These are phyloP conservation scores for Termitomyces sp. DNA, from an alignment of 768 basidiomycete genomes.

Conservation along the genomic window DNA sequence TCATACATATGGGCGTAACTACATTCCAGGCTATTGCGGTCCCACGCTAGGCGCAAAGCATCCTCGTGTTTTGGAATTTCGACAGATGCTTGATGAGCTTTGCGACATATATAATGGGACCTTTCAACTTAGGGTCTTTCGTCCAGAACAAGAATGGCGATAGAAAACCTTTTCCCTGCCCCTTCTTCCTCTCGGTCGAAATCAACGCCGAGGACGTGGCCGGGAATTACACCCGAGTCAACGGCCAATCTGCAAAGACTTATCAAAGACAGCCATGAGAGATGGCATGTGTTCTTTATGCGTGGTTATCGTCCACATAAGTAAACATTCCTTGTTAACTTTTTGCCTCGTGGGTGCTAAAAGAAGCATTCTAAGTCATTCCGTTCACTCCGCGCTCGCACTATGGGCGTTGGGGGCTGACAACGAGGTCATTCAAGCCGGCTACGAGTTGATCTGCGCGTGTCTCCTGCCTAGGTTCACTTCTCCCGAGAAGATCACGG, in stretches of 20 bases:
- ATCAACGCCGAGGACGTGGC: slow-evolving; percentile 24
- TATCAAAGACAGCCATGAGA: slow-evolving; percentile 44
- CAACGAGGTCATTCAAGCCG: slow-evolving; percentile 24
- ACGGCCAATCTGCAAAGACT: slow-evolving; percentile 21
- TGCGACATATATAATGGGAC: neutral
- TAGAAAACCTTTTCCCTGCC: slow-evolving; percentile 23
- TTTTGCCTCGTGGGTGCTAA: neutral
- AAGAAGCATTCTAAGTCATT: slow-evolving; percentile 16
- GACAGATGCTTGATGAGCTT: neutral
- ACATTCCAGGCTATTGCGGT: neutral
- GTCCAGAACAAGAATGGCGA: neutral
- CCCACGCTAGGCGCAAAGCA: neutral
- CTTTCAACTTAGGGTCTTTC: neutral
- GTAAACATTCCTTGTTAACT: slow-evolving; percentile 20
- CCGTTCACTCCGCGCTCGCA: slow-evolving; percentile 20
- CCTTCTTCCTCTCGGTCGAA: slow-evolving; percentile 21
- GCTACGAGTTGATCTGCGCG: slow-evolving; percentile 25
- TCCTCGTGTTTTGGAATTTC: too few relatives aligned
- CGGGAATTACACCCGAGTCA: slow-evolving; percentile 29
- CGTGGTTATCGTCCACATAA: slow-evolving; percentile 41
- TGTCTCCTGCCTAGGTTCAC: slow-evolving; percentile 27
- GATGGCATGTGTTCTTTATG: slow-evolving; percentile 46
- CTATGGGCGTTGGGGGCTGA: slow-evolving; percentile 21
- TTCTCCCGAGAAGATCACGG: slow-evolving; percentile 38
- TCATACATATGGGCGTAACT: neutral